Conservation (phyloP, 768 basidiomycete species). For the Pulveroboletus sp. region DNA sequence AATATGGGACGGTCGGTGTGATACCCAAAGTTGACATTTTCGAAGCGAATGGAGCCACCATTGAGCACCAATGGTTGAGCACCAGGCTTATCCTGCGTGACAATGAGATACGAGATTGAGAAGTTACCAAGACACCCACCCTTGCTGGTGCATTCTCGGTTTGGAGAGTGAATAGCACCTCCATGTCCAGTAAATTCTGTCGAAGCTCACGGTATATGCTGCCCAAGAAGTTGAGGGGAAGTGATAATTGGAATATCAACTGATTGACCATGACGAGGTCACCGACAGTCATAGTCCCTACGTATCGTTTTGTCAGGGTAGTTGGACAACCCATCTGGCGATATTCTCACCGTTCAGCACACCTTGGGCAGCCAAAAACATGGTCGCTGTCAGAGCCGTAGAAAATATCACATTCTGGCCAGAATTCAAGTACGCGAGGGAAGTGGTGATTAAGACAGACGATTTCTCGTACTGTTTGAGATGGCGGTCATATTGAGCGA, state of each 20-base stretch:
- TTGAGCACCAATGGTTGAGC: conserved; percentile 64
- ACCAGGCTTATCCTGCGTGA: conserved; percentile 55
- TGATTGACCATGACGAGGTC: conserved; percentile 99
- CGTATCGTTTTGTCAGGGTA: conserved; percentile 1
- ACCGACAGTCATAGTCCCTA: conserved; percentile 96
- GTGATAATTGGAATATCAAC: conserved; percentile 92
- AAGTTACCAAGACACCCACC: conserved; percentile 32
- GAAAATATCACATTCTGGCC: conserved; percentile 98
- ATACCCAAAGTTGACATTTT: conserved; percentile 89
- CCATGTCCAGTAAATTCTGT: conserved; percentile 97
- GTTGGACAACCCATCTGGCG: neutral
- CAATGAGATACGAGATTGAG: neutral
- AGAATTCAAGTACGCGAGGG: conserved; percentile 88
- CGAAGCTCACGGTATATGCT: conserved; percentile 96
- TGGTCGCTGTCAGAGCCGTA: conserved; percentile 85
- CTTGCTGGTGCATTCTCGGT: conserved; percentile 69
- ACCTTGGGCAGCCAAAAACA: conserved; percentile 95
- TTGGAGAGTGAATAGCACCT: conserved; percentile 85
- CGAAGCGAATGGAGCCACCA: conserved; percentile 88
- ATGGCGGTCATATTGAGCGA: conserved; percentile 87
- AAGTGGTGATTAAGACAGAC: conserved; percentile 92
- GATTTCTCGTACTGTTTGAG: conserved; percentile 85
- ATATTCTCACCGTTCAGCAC: conserved; percentile 68
- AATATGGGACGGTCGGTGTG: conserved; percentile 92
- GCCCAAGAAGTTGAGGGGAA: conserved; percentile 95